phyloP scores from a whole-genome alignment of 2,329 filamentous ascomycete genomes.

The Pyrenochaeta sp. region DNA sequence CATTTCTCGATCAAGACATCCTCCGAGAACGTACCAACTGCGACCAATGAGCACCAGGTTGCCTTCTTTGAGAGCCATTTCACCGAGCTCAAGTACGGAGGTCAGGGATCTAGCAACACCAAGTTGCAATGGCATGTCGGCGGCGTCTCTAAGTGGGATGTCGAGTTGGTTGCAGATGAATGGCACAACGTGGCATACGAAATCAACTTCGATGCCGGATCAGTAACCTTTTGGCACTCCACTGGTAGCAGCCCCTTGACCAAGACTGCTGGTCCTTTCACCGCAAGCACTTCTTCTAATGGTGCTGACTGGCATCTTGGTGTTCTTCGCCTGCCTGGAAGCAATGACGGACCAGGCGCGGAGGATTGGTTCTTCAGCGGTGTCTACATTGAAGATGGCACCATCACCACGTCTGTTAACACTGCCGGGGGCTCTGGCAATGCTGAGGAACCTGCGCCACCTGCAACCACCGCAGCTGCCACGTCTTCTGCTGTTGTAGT shows the following conservation, averaged over 20 bases:
- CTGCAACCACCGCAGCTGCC: conserved; percentile 12
- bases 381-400: conserved; percentile 71
- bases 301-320: conserved; percentile 77
- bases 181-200: conserved; percentile 82
- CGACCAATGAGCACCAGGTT: conserved; percentile 71
- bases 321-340: conserved; percentile 69
- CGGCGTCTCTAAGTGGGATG: conserved; percentile 68
- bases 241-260: conserved; percentile 65
- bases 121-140: conserved; percentile 71
- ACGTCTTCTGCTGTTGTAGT: conserved; percentile 10
- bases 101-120: conserved; percentile 56
- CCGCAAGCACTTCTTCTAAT: conserved; percentile 68
- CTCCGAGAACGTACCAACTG: conserved; percentile 65
- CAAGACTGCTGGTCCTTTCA: conserved; percentile 67
- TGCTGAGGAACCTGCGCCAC: conserved; percentile 11
- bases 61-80: conserved; percentile 74
- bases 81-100: conserved; percentile 74
- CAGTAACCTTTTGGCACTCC: conserved; percentile 74
- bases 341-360: conserved; percentile 56
- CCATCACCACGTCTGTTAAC: conserved; percentile 41
- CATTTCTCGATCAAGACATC: conserved; percentile 73
- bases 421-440: conserved; percentile 20
- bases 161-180: conserved; percentile 65
- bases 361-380: conserved; percentile 79
- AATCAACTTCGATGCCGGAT: conserved; percentile 69